phyloP scores from a whole-genome alignment of 2,329 filamentous ascomycete genomes.

The Aspergillus spinulosporus region DNA sequence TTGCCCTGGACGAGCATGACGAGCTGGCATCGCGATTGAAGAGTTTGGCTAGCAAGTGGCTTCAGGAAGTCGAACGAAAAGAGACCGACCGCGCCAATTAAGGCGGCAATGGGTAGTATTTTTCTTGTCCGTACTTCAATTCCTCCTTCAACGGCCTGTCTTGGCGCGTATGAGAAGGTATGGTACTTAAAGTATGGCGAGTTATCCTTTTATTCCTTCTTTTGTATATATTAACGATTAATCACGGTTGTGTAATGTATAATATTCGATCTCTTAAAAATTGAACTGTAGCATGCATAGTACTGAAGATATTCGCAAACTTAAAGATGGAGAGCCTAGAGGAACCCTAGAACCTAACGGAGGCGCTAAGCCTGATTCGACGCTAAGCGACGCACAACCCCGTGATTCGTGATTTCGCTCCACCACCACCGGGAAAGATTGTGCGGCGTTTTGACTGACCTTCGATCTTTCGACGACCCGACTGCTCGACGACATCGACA shows the following conservation, averaged over 20 bases:
- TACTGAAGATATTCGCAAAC: neutral
- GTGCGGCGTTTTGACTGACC: constrained; percentile 30
- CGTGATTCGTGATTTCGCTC: constrained; percentile 46
- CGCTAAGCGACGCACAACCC: constrained; percentile 48
- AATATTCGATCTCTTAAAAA: neutral
- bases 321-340: neutral
- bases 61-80: constrained; percentile 43
- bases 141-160: neutral
- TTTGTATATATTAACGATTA: constrained; percentile 9
- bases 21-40: constrained; percentile 71
- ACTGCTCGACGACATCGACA: constrained; percentile 42
- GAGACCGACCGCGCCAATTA: constrained; percentile 9
- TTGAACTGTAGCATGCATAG: neutral
- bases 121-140: neutral
- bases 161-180: neutral
- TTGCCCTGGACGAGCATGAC: constrained; percentile 66
- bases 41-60: constrained; percentile 69
- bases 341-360: constrained; percentile 33
- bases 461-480: constrained; percentile 41
- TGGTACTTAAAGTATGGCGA: neutral
- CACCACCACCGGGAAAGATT: constrained; percentile 33
- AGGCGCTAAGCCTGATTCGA: constrained; percentile 38
- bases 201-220: neutral
- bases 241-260: constrained; percentile 1
- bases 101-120: neutral